Percentiles rank a stretch among this genome's conserved stretches.
Conservation (phyloP, 805 yeast species). For the Brettanomyces bruxellensis region DNA sequence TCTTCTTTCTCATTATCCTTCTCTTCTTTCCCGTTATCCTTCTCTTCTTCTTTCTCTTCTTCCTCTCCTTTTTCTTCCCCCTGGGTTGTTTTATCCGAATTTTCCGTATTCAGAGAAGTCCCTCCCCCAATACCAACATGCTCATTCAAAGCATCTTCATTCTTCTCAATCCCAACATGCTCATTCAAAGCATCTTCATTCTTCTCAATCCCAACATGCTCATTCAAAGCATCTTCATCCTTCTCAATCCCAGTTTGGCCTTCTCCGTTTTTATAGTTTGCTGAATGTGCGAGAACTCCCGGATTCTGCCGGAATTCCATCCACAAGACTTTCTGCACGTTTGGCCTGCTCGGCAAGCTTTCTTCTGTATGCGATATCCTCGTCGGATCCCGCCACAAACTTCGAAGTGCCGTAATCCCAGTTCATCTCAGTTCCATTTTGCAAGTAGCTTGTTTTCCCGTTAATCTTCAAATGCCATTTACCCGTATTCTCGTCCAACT, state of each 20-base stretch:
- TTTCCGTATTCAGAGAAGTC: background rate
- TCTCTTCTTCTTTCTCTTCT: background rate
- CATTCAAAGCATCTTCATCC: too few relatives aligned
- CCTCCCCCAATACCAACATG: background rate
- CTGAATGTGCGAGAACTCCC: constrained; percentile 19
- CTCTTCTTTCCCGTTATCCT: constrained; percentile 1
- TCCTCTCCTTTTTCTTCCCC: background rate
- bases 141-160: too few relatives aligned
- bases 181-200: too few relatives aligned
- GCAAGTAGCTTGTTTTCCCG: constrained; percentile 65
- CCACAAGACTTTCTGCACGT: constrained; percentile 7
- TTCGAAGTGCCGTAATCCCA: constrained; percentile 66
- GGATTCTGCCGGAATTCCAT: background rate
- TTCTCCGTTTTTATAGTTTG: background rate
- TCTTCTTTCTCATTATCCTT: constrained; percentile 6
- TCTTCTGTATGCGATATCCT: constrained; percentile 58
- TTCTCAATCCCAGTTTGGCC: too few relatives aligned
- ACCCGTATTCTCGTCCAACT: constrained; percentile 16
- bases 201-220: too few relatives aligned
- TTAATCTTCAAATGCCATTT: constrained; percentile 59
- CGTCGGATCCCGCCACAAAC: constrained; percentile 86
- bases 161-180: too few relatives aligned
- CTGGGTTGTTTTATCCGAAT: background rate
- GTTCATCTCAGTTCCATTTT: constrained; percentile 83
- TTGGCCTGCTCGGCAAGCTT: constrained; percentile 1